Conservation (phyloP, 441 rosid genomes). For the Omphalea diandra region DNA sequence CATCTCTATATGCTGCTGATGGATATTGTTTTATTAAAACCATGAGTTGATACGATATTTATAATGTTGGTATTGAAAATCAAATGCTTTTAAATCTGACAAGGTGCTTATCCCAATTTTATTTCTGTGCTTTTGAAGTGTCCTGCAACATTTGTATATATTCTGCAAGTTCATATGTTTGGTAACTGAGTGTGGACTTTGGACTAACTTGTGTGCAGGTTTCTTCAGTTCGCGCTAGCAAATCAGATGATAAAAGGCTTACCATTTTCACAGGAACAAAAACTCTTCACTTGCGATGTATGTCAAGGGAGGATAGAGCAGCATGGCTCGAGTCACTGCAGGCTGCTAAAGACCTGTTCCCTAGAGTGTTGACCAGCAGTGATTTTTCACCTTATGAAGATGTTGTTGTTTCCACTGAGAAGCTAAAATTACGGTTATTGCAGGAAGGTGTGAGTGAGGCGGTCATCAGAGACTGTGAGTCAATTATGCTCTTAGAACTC, state of each 20-base stretch:
- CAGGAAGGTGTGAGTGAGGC: slow-evolving; percentile 76
- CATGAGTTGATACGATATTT: neutral
- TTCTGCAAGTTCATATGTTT: slow-evolving; percentile 1
- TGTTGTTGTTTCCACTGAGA: slow-evolving; percentile 76
- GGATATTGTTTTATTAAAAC: neutral
- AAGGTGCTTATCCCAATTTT: neutral
- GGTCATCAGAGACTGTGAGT: slow-evolving; percentile 73
- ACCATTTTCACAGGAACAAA: slow-evolving; percentile 90
- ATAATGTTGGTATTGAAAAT: neutral
- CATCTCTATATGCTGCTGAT: neutral
- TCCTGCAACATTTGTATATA: neutral
- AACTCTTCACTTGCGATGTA: slow-evolving; percentile 85
- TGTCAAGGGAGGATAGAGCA: slow-evolving; percentile 70
- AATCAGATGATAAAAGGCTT: slow-evolving; percentile 93
- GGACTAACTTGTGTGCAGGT: slow-evolving; percentile 49
- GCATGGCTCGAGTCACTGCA: slow-evolving; percentile 81
- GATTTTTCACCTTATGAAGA: slow-evolving; percentile 70
- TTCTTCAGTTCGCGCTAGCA: slow-evolving; percentile 87
- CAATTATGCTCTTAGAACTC: slow-evolving; percentile 75
- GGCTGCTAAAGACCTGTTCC: slow-evolving; percentile 80
- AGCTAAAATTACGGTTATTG: slow-evolving; percentile 59
- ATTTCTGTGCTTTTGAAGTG: neutral
- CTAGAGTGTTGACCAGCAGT: slow-evolving; percentile 54
- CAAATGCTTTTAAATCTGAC: neutral
- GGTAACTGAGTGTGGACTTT: slow-evolving; percentile 15